These are phyloP conservation scores for Mycogone perniciosa DNA, from an alignment of 2,329 filamentous ascomycete genomes.

Conservation along the genomic window DNA sequence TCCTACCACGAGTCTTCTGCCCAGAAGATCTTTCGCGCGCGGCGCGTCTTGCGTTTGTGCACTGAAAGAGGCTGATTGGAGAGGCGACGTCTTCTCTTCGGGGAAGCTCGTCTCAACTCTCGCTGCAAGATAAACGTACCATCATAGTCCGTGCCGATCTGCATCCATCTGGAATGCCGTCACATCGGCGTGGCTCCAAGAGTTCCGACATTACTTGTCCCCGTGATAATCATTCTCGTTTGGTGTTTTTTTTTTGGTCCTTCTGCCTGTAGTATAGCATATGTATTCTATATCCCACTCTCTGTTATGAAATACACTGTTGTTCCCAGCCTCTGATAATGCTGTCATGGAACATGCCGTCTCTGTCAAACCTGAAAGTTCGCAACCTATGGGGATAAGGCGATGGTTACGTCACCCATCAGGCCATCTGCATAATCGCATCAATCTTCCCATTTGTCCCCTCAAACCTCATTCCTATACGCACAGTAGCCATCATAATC, in stretches of 20 bases:
- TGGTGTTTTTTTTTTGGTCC: not conserved
- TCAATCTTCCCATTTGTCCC: not conserved
- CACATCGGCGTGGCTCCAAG: slow-evolving; percentile 47
- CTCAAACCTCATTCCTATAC: not conserved
- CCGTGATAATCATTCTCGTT: not conserved
- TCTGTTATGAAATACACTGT: not conserved
- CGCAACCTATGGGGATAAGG: no score
- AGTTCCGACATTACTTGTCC: slow-evolving; percentile 36
- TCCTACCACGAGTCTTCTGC: slow-evolving; percentile 28
- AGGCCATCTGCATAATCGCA: not conserved
- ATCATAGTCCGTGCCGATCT: slow-evolving; percentile 49
- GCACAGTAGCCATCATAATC: not conserved
- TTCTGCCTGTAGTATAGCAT: no score
- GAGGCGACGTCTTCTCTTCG: not conserved
- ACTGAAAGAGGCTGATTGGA: slow-evolving; percentile 24
- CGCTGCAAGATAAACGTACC: slow-evolving; percentile 43
- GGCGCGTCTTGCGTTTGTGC: slow-evolving; percentile 31
- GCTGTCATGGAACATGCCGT: no score
- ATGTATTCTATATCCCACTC: not conserved
- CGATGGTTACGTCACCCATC: no score
- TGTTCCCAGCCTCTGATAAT: no score
- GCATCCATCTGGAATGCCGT: slow-evolving; percentile 14
- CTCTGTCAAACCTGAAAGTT: no score
- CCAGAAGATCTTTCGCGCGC: slow-evolving; percentile 28
- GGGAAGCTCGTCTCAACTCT: slow-evolving; percentile 10